Percentiles rank a stretch among this genome's conserved stretches.
These are phyloP conservation scores for Wallacemonas sp. DNA, from an alignment of 208 protist genomes.

Conservation along the genomic window DNA sequence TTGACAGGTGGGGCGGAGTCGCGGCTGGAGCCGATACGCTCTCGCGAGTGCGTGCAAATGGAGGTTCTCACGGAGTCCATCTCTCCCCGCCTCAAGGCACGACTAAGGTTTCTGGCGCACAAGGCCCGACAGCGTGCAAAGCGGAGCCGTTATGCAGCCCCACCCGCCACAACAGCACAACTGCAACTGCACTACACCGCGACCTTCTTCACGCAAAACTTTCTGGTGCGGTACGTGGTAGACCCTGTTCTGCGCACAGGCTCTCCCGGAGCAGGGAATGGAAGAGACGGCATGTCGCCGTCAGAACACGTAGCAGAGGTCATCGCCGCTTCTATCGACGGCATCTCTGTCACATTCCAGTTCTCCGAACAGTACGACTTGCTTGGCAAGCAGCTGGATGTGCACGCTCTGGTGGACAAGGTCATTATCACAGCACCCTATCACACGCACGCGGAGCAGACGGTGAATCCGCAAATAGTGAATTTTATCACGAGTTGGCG, in stretches of 20 bases:
- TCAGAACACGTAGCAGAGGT: conserved; percentile 18
- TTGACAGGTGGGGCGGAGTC: conserved; percentile 68
- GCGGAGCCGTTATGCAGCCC: conserved; percentile 58
- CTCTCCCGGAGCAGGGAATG: too few relatives aligned
- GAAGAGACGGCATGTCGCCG: too few relatives aligned
- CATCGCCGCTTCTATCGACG: conserved; percentile 26
- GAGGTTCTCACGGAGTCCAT: conserved; percentile 78
- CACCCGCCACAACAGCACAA: conserved; percentile 62
- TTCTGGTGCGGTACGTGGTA: conserved; percentile 72
- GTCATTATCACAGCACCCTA: conserved; percentile 49
- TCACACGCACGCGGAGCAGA: conserved; percentile 54
- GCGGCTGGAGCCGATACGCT: conserved; percentile 54
- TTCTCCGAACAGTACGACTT: conserved; percentile 50
- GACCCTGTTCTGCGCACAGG: conserved; percentile 45
- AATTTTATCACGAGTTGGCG: conserved; percentile 61
- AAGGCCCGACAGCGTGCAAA: conserved; percentile 56
- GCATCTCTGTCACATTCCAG: conserved; percentile 41
- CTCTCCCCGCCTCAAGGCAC: conserved; percentile 41
- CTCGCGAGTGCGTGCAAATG: conserved; percentile 82
- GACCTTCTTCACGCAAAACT: conserved; percentile 69
- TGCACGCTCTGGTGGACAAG: conserved; percentile 56
- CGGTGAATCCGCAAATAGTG: conserved; percentile 73
- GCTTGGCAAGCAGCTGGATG: conserved; percentile 54
- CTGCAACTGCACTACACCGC: conserved; percentile 62
- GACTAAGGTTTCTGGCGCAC: conserved; percentile 48